A percentile compares a stretch with the other conserved stretches of the same genome.
These are phyloP conservation scores for Lepiota brunneoincarnata DNA, from an alignment of 768 basidiomycete genomes.

Conservation along the genomic window DNA sequence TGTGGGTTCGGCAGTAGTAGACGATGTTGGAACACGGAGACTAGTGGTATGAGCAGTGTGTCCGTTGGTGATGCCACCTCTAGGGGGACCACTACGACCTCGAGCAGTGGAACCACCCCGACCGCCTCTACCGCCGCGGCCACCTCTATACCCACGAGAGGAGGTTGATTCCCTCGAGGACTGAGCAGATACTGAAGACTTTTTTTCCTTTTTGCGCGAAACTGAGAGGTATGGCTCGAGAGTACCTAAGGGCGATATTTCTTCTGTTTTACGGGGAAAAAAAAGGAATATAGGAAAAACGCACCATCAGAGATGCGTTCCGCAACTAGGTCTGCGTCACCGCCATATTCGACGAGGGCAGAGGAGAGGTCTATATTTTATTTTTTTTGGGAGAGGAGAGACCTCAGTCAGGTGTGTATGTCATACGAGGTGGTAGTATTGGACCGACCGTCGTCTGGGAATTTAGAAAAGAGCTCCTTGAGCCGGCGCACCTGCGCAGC, in stretches of 20 bases:
- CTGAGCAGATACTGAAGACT: slow-evolving; percentile 40
- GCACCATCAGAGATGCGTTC: slow-evolving; percentile 76
- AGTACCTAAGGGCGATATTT: slow-evolving; percentile 44
- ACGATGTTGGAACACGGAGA: slow-evolving; percentile 23
- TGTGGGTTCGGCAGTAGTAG: slow-evolving; percentile 21
- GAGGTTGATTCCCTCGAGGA: slow-evolving; percentile 52
- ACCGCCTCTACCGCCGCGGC: slow-evolving; percentile 55
- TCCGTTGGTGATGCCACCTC: slow-evolving; percentile 38
- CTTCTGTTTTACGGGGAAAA: slow-evolving; percentile 15
- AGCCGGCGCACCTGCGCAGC: slow-evolving; percentile 52
- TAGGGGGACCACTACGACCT: slow-evolving; percentile 48
- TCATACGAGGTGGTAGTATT: slow-evolving; percentile 9
- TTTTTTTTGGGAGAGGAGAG: slow-evolving; percentile 9
- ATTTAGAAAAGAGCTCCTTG: slow-evolving; percentile 68
- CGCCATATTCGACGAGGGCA: slow-evolving; percentile 62
- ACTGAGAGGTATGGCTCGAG: slow-evolving; percentile 83
- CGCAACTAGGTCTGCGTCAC: slow-evolving; percentile 68
- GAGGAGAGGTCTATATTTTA: slow-evolving; percentile 59
- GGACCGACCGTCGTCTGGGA: slow-evolving; percentile 63
- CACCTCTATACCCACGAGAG: slow-evolving; percentile 60
- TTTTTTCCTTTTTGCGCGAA: slow-evolving; percentile 87
- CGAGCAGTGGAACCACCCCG: slow-evolving; percentile 48
- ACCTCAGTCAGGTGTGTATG: slow-evolving; percentile 13
- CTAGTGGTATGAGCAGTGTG: slow-evolving; percentile 34
- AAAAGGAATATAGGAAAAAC: slow-evolving; percentile 16